Evolutionary conservation across 1,284 basidiomycete genomes (phyloP).

Genomic region (Melampsora medusae): DNA sequence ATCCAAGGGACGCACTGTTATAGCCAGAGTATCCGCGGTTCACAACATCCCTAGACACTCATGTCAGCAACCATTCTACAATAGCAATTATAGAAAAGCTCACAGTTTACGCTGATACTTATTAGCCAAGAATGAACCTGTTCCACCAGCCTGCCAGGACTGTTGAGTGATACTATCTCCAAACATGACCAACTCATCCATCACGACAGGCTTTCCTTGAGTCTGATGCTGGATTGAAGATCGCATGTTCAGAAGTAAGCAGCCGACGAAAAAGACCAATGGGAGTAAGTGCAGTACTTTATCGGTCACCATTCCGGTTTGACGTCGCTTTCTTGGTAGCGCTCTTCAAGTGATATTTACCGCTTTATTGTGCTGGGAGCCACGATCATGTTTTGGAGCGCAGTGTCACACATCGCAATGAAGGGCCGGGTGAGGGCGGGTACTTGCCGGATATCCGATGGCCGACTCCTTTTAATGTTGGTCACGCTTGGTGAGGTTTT

Average conservation of each 20-base stretch:
- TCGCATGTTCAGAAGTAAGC: neutral
- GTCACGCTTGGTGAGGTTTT: too few relatives aligned
- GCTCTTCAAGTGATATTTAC: too few relatives aligned
- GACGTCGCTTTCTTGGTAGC: too few relatives aligned
- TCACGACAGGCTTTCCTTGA: neutral
- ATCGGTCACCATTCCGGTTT: neutral
- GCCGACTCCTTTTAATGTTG: too few relatives aligned
- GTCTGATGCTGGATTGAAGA: neutral
- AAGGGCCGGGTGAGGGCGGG: too few relatives aligned
- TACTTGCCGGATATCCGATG: too few relatives aligned
- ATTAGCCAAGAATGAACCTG: constrained; percentile 29
- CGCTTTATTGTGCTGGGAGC: too few relatives aligned
- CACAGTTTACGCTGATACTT: constrained; percentile 42
- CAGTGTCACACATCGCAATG: too few relatives aligned
- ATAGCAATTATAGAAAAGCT: neutral
- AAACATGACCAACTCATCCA: constrained; percentile 37
- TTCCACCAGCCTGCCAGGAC: constrained; percentile 37
- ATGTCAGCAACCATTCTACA: neutral
- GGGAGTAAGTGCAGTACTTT: neutral
- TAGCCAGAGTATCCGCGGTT: constrained; percentile 41
- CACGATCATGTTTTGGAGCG: too few relatives aligned
- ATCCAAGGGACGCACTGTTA: constrained; percentile 24
- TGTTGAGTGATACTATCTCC: constrained; percentile 44
- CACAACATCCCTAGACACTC: constrained; percentile 35
- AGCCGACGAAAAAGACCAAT: neutral